Percentiles rank a stretch among this genome's conserved stretches.
phyloP scores from a whole-genome alignment of 2,329 filamentous ascomycete species.

The Ascochyta viciae-villosae region DNA sequence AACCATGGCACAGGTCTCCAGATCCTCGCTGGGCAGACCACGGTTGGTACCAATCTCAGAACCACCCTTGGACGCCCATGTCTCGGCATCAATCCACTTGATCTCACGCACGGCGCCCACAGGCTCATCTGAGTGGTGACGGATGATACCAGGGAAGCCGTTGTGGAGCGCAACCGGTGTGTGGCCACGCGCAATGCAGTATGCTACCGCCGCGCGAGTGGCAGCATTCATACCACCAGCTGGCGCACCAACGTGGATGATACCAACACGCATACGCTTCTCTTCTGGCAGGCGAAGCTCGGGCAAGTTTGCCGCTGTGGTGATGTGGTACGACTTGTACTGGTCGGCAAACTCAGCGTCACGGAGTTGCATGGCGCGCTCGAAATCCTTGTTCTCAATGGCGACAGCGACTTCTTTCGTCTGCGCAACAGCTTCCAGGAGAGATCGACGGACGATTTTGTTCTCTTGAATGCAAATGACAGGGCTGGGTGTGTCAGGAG shows the following conservation, averaged over 20 bases:
- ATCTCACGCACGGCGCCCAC: constrained; percentile 83
- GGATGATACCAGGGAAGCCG: constrained; percentile 90
- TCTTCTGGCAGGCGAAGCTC: constrained; percentile 71
- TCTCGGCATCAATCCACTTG: constrained; percentile 91
- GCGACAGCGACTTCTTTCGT: constrained; percentile 85
- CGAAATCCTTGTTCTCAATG: constrained; percentile 86
- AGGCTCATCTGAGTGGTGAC: constrained; percentile 86
- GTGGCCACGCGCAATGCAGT: constrained; percentile 91
- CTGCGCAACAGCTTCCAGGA: constrained; percentile 86
- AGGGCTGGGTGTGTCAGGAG: constrained; percentile 85
- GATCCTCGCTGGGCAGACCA: constrained; percentile 85
- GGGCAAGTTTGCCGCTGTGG: constrained; percentile 80
- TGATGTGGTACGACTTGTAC: constrained; percentile 88
- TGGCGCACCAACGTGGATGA: constrained; percentile 95
- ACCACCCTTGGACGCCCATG: constrained; percentile 94
- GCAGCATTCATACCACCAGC: constrained; percentile 99
- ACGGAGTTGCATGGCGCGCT: constrained; percentile 82
- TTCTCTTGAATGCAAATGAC: constrained; percentile 98
- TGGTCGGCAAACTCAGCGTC: constrained; percentile 95
- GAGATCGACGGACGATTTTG: constrained; percentile 89
- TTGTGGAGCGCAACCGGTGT: constrained; percentile 93
- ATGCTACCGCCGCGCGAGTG: constrained; percentile 89
- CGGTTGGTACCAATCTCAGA: constrained; percentile 99
- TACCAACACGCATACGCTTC: constrained; percentile 90
- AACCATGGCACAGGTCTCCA: constrained; percentile 80